These are phyloP conservation scores for Diaporthe vaccinii DNA, from an alignment of 2,329 filamentous ascomycete genomes.

Conservation along the genomic window DNA sequence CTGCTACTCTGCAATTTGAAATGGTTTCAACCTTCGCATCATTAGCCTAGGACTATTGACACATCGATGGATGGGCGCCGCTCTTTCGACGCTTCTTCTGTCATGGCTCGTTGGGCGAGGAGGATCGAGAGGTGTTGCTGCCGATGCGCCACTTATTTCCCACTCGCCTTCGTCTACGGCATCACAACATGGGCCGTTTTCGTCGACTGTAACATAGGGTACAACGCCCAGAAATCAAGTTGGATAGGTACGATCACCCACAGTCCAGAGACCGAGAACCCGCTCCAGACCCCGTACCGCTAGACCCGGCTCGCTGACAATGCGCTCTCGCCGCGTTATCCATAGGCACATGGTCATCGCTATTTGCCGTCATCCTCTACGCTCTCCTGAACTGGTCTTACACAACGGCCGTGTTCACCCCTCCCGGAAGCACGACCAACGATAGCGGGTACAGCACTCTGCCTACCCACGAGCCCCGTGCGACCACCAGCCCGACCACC, in stretches of 20 bases:
- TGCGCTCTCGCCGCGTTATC: slow-evolving; percentile 34
- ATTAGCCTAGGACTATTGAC: slow-evolving; percentile 18
- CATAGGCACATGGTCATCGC: slow-evolving; percentile 68
- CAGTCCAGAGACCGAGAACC: not conserved
- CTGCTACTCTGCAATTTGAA: slow-evolving; percentile 1
- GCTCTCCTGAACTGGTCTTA: slow-evolving; percentile 88
- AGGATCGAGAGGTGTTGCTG: slow-evolving; percentile 88
- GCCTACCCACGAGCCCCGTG: slow-evolving; percentile 75
- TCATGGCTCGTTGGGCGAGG: slow-evolving; percentile 74
- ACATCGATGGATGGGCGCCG: slow-evolving; percentile 41
- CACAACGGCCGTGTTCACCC: slow-evolving; percentile 92
- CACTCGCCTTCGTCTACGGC: slow-evolving; percentile 89
- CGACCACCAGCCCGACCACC: slow-evolving; percentile 71
- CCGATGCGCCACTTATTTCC: slow-evolving; percentile 82
- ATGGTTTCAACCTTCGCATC: slow-evolving; percentile 13
- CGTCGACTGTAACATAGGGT: slow-evolving; percentile 83
- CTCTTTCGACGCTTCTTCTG: slow-evolving; percentile 52
- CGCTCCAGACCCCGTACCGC: too few relatives aligned
- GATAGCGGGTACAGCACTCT: slow-evolving; percentile 82
- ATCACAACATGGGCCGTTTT: slow-evolving; percentile 95
- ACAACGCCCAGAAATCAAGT: slow-evolving; percentile 62
- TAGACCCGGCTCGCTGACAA: slow-evolving; percentile 37
- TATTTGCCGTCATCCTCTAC: slow-evolving; percentile 79
- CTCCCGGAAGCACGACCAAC: slow-evolving; percentile 80
- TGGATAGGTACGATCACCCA: slow-evolving; percentile 68